phyloP scores from a whole-genome alignment of 208 protist species.

The Novymonas esmeraldas region DNA sequence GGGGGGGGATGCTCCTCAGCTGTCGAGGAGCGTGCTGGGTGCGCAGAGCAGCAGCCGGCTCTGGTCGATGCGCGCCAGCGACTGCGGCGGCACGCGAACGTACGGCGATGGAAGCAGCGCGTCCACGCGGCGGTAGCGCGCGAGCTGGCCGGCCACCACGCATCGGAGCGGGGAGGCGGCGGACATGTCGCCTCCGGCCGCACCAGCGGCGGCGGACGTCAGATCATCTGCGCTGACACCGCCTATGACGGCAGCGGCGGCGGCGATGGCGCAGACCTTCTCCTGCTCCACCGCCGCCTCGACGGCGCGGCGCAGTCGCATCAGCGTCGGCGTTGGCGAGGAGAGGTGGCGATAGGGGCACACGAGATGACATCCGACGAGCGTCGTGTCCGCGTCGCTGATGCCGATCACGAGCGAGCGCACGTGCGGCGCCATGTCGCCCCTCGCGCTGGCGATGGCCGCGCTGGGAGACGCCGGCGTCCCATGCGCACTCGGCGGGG shows the following conservation, averaged over 20 bases:
- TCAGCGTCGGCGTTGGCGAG: constrained; percentile 8
- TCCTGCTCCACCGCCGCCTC: constrained; percentile 11
- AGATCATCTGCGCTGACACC: neutral
- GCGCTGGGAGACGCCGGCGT: no score
- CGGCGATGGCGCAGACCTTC: neutral
- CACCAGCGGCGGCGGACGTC: no score
- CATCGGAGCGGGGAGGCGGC: neutral
- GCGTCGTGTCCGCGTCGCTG: constrained; percentile 56
- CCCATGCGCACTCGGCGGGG: no score
- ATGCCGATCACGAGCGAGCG: constrained; percentile 47
- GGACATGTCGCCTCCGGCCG: neutral
- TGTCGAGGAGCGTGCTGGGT: neutral
- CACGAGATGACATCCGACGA: constrained; percentile 70
- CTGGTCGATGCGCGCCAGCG: constrained; percentile 36
- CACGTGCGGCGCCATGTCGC: constrained; percentile 14
- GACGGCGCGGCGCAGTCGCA: constrained; percentile 18
- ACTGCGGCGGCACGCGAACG: constrained; percentile 13
- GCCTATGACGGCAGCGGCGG: neutral
- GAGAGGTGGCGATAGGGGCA: constrained; percentile 54
- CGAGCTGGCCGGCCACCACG: constrained; percentile 14
- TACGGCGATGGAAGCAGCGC: constrained; percentile 17
- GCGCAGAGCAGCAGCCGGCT: constrained; percentile 31
- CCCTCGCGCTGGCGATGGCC: neutral
- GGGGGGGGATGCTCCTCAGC: neutral
- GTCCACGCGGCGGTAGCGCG: constrained; percentile 6